Evolutionary conservation across 2,329 filamentous ascomycete genomes (phyloP).

Genomic region (Xylaria arbuscula): DNA sequence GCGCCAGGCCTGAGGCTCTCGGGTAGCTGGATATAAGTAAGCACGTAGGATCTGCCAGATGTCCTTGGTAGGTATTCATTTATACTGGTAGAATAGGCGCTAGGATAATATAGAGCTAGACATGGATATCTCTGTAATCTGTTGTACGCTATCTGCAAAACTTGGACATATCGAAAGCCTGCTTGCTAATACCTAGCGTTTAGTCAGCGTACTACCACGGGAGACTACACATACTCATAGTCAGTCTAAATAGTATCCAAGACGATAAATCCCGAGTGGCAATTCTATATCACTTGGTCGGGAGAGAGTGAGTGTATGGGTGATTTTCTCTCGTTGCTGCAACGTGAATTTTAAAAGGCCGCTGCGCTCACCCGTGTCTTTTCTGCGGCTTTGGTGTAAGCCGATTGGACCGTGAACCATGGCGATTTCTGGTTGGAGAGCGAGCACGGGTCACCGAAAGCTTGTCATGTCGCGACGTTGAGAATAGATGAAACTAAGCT

Average conservation of each 20-base stretch:
- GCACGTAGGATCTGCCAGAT: background rate
- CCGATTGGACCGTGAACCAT: slow-evolving; percentile 17
- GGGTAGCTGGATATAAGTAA: background rate
- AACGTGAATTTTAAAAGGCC: background rate
- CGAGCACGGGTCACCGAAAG: background rate
- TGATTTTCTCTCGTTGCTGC: background rate
- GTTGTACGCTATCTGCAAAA: too few species aligned
- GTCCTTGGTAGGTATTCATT: background rate
- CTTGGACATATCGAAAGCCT: too few species aligned
- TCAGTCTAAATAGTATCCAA: background rate
- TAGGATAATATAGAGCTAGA: background rate
- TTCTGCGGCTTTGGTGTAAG: background rate
- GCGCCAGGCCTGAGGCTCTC: background rate
- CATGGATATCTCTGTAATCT: too few species aligned
- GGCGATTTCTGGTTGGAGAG: background rate
- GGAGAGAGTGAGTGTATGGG: background rate
- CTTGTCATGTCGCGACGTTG: background rate
- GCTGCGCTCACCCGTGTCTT: background rate
- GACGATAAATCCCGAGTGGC: background rate
- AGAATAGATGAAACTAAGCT: background rate
- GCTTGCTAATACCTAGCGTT: background rate
- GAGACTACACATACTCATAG: background rate
- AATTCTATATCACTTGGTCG: background rate
- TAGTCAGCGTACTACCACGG: background rate
- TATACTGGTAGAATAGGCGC: background rate